phyloP scores from a whole-genome alignment of 768 basidiomycete genomes.

The Dentipellis fragilis region DNA sequence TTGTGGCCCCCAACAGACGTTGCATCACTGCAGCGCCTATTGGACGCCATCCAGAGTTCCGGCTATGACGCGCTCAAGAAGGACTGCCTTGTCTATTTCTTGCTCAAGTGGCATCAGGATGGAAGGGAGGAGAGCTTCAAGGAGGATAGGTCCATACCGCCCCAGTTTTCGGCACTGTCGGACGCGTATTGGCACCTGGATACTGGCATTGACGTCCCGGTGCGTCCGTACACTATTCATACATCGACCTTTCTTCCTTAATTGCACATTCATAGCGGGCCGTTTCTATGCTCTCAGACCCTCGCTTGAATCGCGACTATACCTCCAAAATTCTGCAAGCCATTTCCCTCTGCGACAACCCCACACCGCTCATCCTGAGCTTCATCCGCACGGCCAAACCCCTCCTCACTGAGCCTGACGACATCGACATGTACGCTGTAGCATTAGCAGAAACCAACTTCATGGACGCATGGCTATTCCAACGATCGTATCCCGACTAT shows the following conservation, averaged over 20 bases:
- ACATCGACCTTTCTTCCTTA: background rate
- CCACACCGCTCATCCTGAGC: conserved; percentile 50
- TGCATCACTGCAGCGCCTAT: conserved; percentile 40
- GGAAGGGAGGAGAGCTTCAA: conserved; percentile 42
- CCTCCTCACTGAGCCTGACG: conserved; percentile 52
- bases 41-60: conserved; percentile 51
- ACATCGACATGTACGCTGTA: conserved; percentile 59
- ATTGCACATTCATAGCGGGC: conserved; percentile 38
- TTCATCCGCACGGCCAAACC: conserved; percentile 75
- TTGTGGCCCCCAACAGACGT: conserved; percentile 62
- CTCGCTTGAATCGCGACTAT: conserved; percentile 65
- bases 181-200: conserved; percentile 84
- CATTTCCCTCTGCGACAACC: conserved; percentile 35
- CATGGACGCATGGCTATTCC: conserved; percentile 67
- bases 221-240: conserved; percentile 27
- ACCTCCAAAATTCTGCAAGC: conserved; percentile 70
- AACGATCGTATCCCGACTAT: conserved; percentile 57
- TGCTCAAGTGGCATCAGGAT: conserved; percentile 73
- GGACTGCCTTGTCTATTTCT: conserved; percentile 70
- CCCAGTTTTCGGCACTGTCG: conserved; percentile 66
- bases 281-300: conserved; percentile 63
- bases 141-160: conserved; percentile 53
- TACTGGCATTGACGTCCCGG: conserved; percentile 51
- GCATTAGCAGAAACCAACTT: conserved; percentile 59
- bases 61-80: conserved; percentile 69